phyloP scores from a whole-genome alignment of 2,329 filamentous ascomycete species.

The Epichloe coenophiala region DNA sequence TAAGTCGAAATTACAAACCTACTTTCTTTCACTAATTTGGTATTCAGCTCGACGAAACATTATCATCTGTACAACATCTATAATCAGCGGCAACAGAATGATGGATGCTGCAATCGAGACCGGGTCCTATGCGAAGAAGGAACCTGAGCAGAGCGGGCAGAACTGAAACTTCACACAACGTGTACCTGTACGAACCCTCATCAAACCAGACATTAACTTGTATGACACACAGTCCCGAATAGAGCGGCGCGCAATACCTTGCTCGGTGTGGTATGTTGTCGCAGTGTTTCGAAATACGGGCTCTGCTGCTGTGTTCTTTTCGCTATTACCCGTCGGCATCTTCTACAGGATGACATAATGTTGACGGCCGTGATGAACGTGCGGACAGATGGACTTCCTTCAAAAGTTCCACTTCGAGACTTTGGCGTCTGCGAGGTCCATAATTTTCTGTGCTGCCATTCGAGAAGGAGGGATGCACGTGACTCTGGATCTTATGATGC shows the following conservation, averaged over 20 bases:
- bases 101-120: slow-evolving; percentile 77
- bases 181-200: background rate
- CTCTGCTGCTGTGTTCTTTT: background rate
- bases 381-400: background rate
- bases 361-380: background rate
- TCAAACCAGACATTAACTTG: background rate
- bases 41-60: slow-evolving; percentile 58
- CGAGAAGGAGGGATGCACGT: slow-evolving; percentile 9
- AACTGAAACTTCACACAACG: background rate
- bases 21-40: background rate
- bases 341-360: background rate
- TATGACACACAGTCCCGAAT: background rate
- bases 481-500: slow-evolving; percentile 9
- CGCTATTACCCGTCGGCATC: background rate
- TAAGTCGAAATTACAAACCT: background rate
- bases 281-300: background rate
- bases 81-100: slow-evolving; percentile 79
- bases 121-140: slow-evolving; percentile 37
- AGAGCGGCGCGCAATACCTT: background rate
- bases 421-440: slow-evolving; percentile 8
- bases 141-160: slow-evolving; percentile 9
- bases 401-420: slow-evolving; percentile 2
- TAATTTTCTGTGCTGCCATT: slow-evolving; percentile 5
- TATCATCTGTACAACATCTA: slow-evolving; percentile 82
- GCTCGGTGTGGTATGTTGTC: background rate